A percentile compares a stretch with the other conserved stretches of the same genome.
phyloP scores from a whole-genome alignment of 768 basidiomycete species.

The Serpula lacrymans region DNA sequence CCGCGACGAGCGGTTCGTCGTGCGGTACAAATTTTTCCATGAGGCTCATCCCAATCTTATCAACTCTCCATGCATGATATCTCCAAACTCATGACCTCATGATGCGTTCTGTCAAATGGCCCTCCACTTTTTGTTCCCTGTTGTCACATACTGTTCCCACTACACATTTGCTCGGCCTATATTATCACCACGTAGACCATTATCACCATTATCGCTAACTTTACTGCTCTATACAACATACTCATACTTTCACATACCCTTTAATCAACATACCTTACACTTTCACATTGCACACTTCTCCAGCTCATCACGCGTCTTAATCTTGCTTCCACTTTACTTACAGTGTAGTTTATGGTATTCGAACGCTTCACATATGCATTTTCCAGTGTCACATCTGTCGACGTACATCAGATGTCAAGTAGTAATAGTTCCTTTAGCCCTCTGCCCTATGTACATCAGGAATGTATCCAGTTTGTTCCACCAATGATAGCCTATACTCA shows the following conservation, averaged over 20 bases:
- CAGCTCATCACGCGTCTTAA: constrained; percentile 5
- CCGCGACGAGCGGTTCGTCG: constrained; percentile 8
- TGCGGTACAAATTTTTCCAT: constrained; percentile 2
- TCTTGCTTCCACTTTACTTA: constrained; percentile 3
- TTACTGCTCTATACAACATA: constrained; percentile 25
- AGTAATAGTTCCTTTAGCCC: too few species aligned
- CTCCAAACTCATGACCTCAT: constrained; percentile 23
- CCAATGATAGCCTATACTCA: too few species aligned
- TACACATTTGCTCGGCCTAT: constrained; percentile 32
- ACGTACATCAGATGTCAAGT: too few species aligned
- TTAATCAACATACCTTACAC: constrained; percentile 30
- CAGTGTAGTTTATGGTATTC: constrained; percentile 7
- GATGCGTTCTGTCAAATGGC: constrained; percentile 23
- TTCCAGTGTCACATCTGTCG: too few species aligned
- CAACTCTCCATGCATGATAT: constrained; percentile 9
- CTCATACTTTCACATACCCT: constrained; percentile 20
- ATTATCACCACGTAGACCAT: constrained; percentile 25
- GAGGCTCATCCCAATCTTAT: neutral
- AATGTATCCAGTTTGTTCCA: too few species aligned
- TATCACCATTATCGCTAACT: constrained; percentile 26
- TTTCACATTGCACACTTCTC: too few species aligned
- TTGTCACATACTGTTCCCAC: constrained; percentile 39
- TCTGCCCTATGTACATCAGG: too few species aligned
- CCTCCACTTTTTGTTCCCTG: constrained; percentile 26
- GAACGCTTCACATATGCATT: constrained; percentile 21